phyloP scores from a whole-genome alignment of 2,329 filamentous ascomycete species.

The Dothidotthia symphoricarpi region DNA sequence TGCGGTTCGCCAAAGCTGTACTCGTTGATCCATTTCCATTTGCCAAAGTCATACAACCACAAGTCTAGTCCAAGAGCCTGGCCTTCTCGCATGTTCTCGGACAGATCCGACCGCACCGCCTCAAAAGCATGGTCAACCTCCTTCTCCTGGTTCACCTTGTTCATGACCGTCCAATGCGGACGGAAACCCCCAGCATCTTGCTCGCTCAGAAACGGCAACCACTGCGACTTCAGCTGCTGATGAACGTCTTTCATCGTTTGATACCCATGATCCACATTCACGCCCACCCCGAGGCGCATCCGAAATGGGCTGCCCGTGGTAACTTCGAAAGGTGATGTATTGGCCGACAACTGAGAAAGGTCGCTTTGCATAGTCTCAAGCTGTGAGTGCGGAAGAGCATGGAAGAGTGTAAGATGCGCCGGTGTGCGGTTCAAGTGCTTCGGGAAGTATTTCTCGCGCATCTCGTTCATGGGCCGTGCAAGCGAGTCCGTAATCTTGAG shows the following conservation, averaged over 20 bases:
- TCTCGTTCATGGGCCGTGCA: conserved; percentile 40
- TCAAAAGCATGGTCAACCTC: conserved; percentile 40
- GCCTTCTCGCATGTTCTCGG: conserved; percentile 33
- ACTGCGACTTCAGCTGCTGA: conserved; percentile 34
- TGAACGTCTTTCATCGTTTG: conserved; percentile 38
- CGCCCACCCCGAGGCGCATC: conserved; percentile 44
- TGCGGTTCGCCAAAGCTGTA: conserved; percentile 36
- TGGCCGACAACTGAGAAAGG: conserved; percentile 29
- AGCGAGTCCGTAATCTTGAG: conserved; percentile 42
- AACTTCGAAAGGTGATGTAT: conserved; percentile 39
- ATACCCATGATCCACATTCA: conserved; percentile 37
- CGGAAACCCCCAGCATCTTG: conserved; percentile 45
- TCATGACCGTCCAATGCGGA: conserved; percentile 50
- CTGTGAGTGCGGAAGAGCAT: conserved; percentile 46
- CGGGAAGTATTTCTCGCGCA: conserved; percentile 46
- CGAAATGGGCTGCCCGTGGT: conserved; percentile 42
- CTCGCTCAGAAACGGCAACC: conserved; percentile 43
- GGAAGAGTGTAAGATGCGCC: conserved; percentile 49
- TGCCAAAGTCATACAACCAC: conserved; percentile 45
- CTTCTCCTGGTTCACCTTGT: conserved; percentile 46
- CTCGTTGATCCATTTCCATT: conserved; percentile 42
- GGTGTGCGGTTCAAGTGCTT: conserved; percentile 44
- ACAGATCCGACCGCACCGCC: conserved; percentile 34
- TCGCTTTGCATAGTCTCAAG: conserved; percentile 36
- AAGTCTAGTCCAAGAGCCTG: conserved; percentile 42